phyloP scores from a whole-genome alignment of 176 grass and related monocot genomes.

The Oryza meridionalis region DNA sequence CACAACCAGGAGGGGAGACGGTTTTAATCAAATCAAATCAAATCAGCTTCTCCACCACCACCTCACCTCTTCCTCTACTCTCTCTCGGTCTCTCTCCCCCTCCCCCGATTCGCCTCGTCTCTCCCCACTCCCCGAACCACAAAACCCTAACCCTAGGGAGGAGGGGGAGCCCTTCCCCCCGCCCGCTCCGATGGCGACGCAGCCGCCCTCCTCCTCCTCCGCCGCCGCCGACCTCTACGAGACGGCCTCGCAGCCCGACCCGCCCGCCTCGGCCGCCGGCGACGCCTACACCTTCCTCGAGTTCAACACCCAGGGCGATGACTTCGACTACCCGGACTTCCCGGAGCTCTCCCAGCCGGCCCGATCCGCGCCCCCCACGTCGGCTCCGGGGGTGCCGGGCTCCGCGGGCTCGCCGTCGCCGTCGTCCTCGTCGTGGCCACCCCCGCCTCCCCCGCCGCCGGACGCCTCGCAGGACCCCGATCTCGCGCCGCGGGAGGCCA shows the following conservation, averaged over 20 bases:
- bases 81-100: neutral
- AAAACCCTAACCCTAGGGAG: slow-evolving; percentile 1
- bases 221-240: slow-evolving; percentile 82
- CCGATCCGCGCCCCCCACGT: slow-evolving; percentile 54
- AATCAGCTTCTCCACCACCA: neutral
- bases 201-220: slow-evolving; percentile 50
- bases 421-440: slow-evolving; percentile 41
- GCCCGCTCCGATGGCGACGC: slow-evolving; percentile 49
- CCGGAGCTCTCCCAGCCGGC: slow-evolving; percentile 76
- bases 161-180: neutral
- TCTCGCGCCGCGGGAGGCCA: slow-evolving; percentile 39
- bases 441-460: slow-evolving; percentile 38
- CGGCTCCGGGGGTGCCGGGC: too few relatives aligned
- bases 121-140: neutral
- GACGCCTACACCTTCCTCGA: slow-evolving; percentile 97
- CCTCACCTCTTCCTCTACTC: neutral
- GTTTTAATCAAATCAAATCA: slow-evolving; percentile 36
- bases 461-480: slow-evolving; percentile 43
- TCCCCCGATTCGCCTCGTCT: slow-evolving; percentile 43
- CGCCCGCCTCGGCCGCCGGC: slow-evolving; percentile 53
- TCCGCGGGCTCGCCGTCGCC: neutral
- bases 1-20: neutral
- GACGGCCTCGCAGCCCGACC: slow-evolving; percentile 97
- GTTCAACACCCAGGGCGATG: slow-evolving; percentile 97
- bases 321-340: slow-evolving; percentile 88